Evolutionary conservation across 305 asterid genomes (phyloP).

Genomic region (Fraxinus latifolia): DNA sequence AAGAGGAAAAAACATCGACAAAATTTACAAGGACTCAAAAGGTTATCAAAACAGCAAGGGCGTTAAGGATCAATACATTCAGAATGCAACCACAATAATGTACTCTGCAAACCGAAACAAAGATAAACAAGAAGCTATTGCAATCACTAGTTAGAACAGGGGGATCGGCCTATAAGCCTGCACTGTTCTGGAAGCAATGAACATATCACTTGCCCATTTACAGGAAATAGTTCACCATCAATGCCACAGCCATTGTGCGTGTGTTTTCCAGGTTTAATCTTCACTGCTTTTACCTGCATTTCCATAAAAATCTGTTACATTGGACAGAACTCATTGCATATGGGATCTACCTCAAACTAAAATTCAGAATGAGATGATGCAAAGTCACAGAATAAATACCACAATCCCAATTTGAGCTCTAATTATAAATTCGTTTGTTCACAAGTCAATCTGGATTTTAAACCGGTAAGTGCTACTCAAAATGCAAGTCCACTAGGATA

Average conservation of each 20-base stretch:
- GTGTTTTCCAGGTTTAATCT: conserved; percentile 66
- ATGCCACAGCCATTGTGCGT: conserved; percentile 86
- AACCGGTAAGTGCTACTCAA: background rate
- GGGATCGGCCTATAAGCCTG: conserved; percentile 77
- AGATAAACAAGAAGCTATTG: conserved; percentile 9
- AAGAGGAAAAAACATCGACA: background rate
- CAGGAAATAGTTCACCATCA: conserved; percentile 85
- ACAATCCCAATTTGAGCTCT: background rate
- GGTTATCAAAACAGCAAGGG: background rate
- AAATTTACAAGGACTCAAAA: background rate
- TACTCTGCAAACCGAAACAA: background rate
- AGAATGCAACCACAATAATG: background rate
- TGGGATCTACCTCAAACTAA: background rate
- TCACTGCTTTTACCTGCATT: conserved; percentile 73
- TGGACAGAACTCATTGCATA: background rate
- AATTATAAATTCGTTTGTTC: background rate
- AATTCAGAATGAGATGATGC: background rate
- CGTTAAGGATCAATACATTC: background rate
- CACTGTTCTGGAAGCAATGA: conserved; percentile 93
- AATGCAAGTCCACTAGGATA: background rate
- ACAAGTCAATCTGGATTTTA: background rate
- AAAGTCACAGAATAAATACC: background rate
- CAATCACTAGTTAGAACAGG: conserved; percentile 41
- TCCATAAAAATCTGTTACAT: background rate
- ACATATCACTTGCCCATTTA: conserved; percentile 74